Evolutionary conservation across 306 rosid species (phyloP).

Genomic region (Corylus americana): DNA sequence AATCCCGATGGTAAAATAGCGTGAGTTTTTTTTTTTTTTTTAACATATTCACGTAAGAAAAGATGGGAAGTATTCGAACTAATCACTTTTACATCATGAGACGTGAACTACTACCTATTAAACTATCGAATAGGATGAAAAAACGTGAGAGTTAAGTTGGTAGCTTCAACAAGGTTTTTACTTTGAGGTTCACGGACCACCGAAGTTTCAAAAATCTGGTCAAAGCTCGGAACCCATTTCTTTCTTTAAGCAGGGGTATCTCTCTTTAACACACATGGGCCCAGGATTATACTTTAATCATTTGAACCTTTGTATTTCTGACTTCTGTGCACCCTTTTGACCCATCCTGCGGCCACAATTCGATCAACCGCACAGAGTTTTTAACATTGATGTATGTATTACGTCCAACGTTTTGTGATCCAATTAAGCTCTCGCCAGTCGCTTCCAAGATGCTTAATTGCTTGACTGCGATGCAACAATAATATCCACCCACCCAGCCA

Average conservation of each 20-base stretch:
- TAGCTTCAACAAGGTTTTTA: neutral
- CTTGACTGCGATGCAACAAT: constrained; percentile 6
- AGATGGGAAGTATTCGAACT: too few relatives aligned
- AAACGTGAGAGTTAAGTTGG: too few relatives aligned
- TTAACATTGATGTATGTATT: neutral
- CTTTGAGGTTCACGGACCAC: neutral
- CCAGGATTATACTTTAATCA: neutral
- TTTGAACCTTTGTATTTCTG: neutral
- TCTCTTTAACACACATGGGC: neutral
- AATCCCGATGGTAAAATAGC: too few relatives aligned
- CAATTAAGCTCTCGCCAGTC: neutral
- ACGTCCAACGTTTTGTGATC: neutral
- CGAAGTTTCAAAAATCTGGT: constrained; percentile 6
- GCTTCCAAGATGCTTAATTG: neutral
- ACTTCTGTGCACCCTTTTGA: neutral
- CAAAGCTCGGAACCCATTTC: constrained; percentile 16
- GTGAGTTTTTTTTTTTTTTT: too few relatives aligned
- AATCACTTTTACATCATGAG: too few relatives aligned
- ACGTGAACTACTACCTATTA: too few relatives aligned
- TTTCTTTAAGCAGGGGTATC: neutral
- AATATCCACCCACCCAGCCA: too few relatives aligned
- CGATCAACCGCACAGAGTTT: too few relatives aligned
- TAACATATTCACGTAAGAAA: too few relatives aligned
- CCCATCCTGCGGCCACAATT: neutral
- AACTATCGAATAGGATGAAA: too few relatives aligned